Evolutionary conservation across 208 protist genomes (phyloP).

Genomic region (Wallacemonas sp.): DNA sequence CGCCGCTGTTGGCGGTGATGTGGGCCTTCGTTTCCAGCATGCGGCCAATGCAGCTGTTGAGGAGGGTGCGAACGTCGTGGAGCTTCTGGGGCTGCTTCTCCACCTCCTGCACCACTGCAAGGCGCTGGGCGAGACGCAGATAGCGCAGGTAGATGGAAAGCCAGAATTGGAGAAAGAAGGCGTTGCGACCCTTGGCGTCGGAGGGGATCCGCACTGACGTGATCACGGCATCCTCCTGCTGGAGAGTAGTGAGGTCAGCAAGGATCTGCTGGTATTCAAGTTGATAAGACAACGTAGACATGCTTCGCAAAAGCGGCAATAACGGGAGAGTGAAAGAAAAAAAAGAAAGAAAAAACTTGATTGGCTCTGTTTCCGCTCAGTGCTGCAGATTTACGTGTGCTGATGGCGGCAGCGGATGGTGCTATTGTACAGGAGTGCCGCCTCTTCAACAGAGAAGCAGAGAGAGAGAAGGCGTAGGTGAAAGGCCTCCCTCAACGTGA

Average conservation of each 20-base stretch:
- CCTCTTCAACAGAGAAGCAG: no score
- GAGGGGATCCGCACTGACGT: conserved; percentile 36
- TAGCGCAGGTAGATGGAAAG: conserved; percentile 92
- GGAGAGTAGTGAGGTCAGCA: conserved; percentile 61
- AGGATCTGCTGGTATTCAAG: conserved; percentile 78
- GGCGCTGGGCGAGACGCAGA: conserved; percentile 75
- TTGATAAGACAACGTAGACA: conserved; percentile 85
- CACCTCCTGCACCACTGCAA: conserved; percentile 88
- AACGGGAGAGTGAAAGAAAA: background rate
- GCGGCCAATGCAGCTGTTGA: conserved; percentile 92
- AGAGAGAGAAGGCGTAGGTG: background rate
- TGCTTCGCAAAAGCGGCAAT: conserved; percentile 13
- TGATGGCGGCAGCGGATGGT: no score
- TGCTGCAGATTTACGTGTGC: no score
- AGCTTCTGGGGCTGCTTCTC: conserved; percentile 95
- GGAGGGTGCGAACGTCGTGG: conserved; percentile 82
- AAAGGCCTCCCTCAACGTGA: background rate
- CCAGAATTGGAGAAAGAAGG: conserved; percentile 77
- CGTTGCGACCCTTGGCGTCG: conserved; percentile 47
- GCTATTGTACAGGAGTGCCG: no score
- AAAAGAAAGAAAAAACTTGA: background rate
- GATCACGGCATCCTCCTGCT: conserved; percentile 64
- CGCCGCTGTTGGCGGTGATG: conserved; percentile 76
- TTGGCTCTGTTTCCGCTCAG: no score
- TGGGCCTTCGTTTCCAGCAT: conserved; percentile 92